Base-by-base conservation (phyloP, 331 rosid genomes). In the Spiraea crenata region DNA sequence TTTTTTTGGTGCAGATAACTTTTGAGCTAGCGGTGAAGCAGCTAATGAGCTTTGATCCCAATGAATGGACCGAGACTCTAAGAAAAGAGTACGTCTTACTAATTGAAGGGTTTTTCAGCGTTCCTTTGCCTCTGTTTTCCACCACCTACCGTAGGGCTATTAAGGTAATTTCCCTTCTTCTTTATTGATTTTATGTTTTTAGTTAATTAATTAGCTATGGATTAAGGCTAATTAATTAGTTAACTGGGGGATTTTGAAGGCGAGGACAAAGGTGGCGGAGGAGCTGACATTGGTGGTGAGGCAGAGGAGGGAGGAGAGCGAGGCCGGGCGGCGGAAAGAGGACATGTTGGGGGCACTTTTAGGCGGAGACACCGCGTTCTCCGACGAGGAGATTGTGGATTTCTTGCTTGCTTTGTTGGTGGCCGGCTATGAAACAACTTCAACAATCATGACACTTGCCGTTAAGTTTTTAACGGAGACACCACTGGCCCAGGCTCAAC, bases 11-110 rank as follows among this genome's bases (percentile, higher is more conserved):
- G 83, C 74, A 93, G 99, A 93, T 93, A 71, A 93, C 99, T 45
- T 93, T 93, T 81, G 99, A 93, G 81, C 76, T 93, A 61, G 89
- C 97, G 19, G 90, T 91, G 93, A 93, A 93, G 88, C 99, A 93
- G 62, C 72, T 93, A 62, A 89, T 93, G 99, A 93, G 99, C 80
- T 89, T 89, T 77, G 99, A 93, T 79, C 99, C 96, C 0, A 88
- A 90, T 6, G 88, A 93, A 63, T 91, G 97, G 99, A 89, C 97
- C 3, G 96, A 93, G 75, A 71, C 37, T 76, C 73, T 93, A 31
- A 89, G 89, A 76, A 91, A 91, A 68, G 88, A 93, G 80, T 93
- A 93, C 63, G 91, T 91, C 49, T 87, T 87, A 40, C 90, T 93
- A 31, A 91, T 93, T 51, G 97, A 93, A 77, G 99, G 99, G 9